phyloP scores from a whole-genome alignment of 441 rosid species.

The Gossypium trilobum region DNA sequence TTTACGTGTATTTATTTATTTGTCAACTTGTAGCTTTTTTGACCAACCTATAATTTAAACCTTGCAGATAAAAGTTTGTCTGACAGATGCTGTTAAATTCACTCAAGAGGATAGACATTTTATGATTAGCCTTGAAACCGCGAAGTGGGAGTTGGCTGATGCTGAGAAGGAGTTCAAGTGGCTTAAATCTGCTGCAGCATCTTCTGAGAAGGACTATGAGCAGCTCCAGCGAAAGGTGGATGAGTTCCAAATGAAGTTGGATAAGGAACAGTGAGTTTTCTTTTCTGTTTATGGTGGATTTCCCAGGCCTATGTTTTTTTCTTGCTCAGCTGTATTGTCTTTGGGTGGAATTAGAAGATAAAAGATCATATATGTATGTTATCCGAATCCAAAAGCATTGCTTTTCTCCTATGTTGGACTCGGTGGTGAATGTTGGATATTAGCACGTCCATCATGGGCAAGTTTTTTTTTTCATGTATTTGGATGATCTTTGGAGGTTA shows the following conservation, averaged over 20 bases:
- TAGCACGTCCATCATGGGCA: neutral
- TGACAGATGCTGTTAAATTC: constrained; percentile 53
- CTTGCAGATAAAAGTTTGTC: constrained; percentile 65
- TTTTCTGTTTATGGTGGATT: neutral
- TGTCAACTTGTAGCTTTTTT: neutral
- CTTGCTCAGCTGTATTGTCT: neutral
- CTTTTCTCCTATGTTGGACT: neutral
- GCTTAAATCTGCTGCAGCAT: constrained; percentile 62
- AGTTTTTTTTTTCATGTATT: neutral
- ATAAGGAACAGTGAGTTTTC: constrained; percentile 52
- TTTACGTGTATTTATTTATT: neutral
- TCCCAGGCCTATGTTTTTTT: neutral
- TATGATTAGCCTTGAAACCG: constrained; percentile 49
- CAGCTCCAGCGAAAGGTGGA: constrained; percentile 53
- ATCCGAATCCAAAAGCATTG: neutral
- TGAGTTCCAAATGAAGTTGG: constrained; percentile 47
- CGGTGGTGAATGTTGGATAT: neutral
- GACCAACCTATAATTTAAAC: constrained; percentile 6
- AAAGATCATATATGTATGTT: neutral
- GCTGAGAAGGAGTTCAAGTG: constrained; percentile 84
- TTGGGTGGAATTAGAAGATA: neutral
- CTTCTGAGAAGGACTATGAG: constrained; percentile 77
- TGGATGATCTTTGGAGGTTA: neutral
- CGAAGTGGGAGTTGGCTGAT: constrained; percentile 71
- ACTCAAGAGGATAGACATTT: constrained; percentile 73